Percentiles rank a stretch among this genome's conserved stretches.
Conservation (phyloP, 768 basidiomycete species). For the Suillus placidus region DNA sequence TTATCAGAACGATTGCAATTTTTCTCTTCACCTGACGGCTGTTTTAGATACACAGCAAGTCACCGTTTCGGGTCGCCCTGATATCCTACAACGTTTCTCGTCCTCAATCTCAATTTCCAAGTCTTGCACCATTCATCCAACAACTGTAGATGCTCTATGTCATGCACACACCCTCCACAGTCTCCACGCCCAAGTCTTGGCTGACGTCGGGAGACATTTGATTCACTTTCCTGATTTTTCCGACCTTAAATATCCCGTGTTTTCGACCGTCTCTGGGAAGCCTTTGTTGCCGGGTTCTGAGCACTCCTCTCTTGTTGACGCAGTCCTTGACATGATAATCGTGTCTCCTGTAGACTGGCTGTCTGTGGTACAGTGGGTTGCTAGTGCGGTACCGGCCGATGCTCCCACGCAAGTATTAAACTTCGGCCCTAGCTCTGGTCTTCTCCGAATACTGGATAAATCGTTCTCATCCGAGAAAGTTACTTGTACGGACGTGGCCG, state of each 20-base stretch:
- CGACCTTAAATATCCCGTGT: constrained; percentile 51
- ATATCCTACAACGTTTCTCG: constrained; percentile 48
- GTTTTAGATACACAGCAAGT: constrained; percentile 49
- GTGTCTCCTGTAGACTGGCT: constrained; percentile 58
- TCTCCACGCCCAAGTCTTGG: constrained; percentile 44
- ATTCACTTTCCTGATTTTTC: constrained; percentile 53
- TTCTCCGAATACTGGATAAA: constrained; percentile 43
- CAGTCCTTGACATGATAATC: constrained; percentile 45
- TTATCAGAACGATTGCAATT: constrained; percentile 1
- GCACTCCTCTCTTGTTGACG: constrained; percentile 38
- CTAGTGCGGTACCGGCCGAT: constrained; percentile 17
- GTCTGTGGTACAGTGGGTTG: constrained; percentile 37
- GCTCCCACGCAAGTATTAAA: constrained; percentile 44
- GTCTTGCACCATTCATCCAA: constrained; percentile 42
- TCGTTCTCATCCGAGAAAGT: constrained; percentile 28
- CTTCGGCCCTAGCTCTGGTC: constrained; percentile 49
- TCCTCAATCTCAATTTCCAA: constrained; percentile 33
- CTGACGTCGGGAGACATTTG: constrained; percentile 44
- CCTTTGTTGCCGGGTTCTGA: constrained; percentile 27
- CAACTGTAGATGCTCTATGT: constrained; percentile 54
- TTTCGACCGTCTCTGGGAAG: constrained; percentile 49
- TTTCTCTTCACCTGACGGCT: constrained; percentile 50
- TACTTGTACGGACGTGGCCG: constrained; percentile 21
- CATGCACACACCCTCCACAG: constrained; percentile 40
- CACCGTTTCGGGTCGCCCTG: constrained; percentile 62